Conservation (phyloP, 2,329 filamentous ascomycete genomes). For the Colletotrichum liriopes region DNA sequence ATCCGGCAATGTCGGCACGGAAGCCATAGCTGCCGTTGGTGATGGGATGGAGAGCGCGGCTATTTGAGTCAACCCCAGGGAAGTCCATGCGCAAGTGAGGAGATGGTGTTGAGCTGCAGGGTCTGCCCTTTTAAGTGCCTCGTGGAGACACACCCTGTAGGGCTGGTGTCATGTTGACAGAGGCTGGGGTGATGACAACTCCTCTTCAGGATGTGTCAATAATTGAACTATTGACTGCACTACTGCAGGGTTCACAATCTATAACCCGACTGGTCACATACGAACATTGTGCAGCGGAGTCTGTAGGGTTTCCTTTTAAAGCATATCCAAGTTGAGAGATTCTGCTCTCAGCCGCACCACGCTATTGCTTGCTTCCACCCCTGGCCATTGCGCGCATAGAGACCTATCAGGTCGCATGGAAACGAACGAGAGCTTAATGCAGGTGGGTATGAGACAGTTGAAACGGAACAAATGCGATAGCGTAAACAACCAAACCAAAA, state of each 20-base stretch:
- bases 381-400: background rate
- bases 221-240: background rate
- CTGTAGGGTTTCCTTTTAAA: background rate
- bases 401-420: background rate
- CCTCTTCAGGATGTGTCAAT: background rate
- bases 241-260: background rate
- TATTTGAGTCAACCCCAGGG: constrained; percentile 9
- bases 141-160: background rate
- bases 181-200: background rate
- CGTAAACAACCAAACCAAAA: too few species aligned
- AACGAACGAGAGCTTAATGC: too few species aligned
- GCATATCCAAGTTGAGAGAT: background rate
- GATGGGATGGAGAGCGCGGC: constrained; percentile 18
- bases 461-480: too few species aligned
- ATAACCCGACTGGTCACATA: background rate
- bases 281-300: background rate
- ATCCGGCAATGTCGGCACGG: constrained; percentile 26
- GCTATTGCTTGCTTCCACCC: background rate
- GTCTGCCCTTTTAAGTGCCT: constrained; percentile 12
- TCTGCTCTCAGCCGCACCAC: background rate
- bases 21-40: constrained; percentile 27
- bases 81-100: constrained; percentile 2
- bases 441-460: too few species aligned
- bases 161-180: background rate
- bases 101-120: constrained; percentile 14